These are phyloP conservation scores for Penicillium freii DNA, from an alignment of 2,329 filamentous ascomycete species.

Conservation along the genomic window DNA sequence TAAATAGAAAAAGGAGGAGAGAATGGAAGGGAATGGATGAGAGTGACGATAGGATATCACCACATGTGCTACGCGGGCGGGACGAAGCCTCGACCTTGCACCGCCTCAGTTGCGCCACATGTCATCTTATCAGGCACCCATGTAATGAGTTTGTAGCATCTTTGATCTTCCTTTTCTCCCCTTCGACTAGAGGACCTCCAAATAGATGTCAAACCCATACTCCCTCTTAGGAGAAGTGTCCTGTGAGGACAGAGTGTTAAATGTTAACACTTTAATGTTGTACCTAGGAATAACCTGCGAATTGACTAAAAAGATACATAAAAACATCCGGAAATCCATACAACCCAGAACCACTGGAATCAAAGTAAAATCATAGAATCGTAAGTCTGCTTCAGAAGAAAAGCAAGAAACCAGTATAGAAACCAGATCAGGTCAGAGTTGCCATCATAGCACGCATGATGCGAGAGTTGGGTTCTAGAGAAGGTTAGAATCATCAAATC, in stretches of 20 bases:
- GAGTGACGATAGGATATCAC: slow-evolving; percentile 13
- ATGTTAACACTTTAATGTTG: not conserved
- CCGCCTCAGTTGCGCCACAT: slow-evolving; percentile 29
- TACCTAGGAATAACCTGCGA: not conserved
- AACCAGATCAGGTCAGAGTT: slow-evolving; percentile 59
- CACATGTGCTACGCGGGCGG: slow-evolving; percentile 13
- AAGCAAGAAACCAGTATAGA: slow-evolving; percentile 2
- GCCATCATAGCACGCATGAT: slow-evolving; percentile 69
- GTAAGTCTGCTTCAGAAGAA: slow-evolving; percentile 4
- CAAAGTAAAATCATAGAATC: slow-evolving; percentile 3
- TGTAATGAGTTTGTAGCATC: not conserved
- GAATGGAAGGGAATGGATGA: not conserved
- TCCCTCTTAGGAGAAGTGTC: no score
- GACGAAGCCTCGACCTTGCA: slow-evolving; percentile 20
- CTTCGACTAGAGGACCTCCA: not conserved
- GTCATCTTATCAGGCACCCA: slow-evolving; percentile 13
- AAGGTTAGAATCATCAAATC: slow-evolving; percentile 16
- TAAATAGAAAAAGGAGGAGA: slow-evolving; percentile 2
- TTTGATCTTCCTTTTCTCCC: not conserved
- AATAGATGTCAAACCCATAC: not conserved
- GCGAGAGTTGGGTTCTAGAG: slow-evolving; percentile 60
- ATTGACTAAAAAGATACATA: slow-evolving; percentile 4
- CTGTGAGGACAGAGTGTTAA: not conserved
- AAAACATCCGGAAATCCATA: not conserved
- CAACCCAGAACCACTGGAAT: not conserved